phyloP scores from a whole-genome alignment of 495 filamentous ascomycete genomes.

The Astrocystis sublimbata region DNA sequence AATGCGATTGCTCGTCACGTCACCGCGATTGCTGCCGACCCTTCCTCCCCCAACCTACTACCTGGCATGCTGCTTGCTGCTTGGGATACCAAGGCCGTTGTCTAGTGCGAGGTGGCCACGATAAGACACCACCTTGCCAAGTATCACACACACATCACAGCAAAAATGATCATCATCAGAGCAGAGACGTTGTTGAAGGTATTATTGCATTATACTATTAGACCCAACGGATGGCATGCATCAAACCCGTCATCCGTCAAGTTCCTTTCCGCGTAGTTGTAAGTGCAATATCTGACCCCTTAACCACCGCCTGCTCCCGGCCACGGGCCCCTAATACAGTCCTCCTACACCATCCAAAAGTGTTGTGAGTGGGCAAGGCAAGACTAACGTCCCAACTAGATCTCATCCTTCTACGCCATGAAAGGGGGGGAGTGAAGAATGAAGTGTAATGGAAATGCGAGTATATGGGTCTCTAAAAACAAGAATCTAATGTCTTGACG shows the following conservation, averaged over 20 bases:
- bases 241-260: constrained; percentile 13
- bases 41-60: too few species aligned
- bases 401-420: not conserved
- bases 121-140: not conserved
- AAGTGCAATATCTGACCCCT: constrained; percentile 6
- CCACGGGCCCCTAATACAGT: not conserved
- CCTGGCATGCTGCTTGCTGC: too few species aligned
- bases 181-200: not conserved
- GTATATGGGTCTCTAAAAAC: not conserved
- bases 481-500: not conserved
- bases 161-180: not conserved
- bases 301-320: not conserved
- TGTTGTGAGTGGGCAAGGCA: not conserved
- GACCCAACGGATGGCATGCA: not conserved
- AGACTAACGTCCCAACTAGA: not conserved
- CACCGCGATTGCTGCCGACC: too few species aligned
- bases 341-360: not conserved
- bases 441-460: not conserved
- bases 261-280: constrained; percentile 7
- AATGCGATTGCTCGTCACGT: not conserved
- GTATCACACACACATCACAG: not conserved
- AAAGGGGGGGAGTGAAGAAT: not conserved
- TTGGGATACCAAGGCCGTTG: not conserved
- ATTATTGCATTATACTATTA: constrained; percentile 20
- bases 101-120: not conserved